A percentile compares a stretch with the other conserved stretches of the same genome.
Conservation (phyloP, 208 protist species). For the Herpetomonas tarakana region DNA sequence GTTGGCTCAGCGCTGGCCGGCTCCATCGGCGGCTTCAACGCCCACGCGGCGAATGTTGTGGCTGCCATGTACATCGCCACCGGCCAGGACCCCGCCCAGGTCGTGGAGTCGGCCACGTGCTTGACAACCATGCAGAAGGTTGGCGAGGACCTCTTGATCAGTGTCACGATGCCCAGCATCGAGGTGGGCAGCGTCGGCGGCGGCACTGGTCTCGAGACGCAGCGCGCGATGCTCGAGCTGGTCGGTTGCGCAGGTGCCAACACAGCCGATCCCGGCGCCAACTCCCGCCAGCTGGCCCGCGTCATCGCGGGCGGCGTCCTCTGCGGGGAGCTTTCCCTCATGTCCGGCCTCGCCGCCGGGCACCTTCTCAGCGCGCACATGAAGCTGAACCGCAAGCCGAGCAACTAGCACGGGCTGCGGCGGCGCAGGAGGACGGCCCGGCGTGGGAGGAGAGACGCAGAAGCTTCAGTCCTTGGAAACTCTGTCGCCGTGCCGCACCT, state of each 20-base stretch:
- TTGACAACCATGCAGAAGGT: conserved; percentile 95
- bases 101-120: conserved; percentile 97
- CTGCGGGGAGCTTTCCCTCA: conserved; percentile 97
- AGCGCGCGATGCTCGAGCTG: conserved; percentile 93
- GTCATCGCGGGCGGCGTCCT: conserved; percentile 93
- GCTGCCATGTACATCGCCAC: conserved; percentile 97
- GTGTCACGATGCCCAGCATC: conserved; percentile 97
- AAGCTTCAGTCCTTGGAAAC: no score
- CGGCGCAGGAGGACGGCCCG: no score
- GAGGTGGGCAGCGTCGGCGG: conserved; percentile 99
- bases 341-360: conserved; percentile 89
- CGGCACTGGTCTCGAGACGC: conserved; percentile 94
- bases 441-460: no score
- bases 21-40: conserved; percentile 97
- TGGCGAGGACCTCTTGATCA: conserved; percentile 93
- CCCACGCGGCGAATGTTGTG: conserved; percentile 98
- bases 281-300: conserved; percentile 91
- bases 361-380: conserved; percentile 91
- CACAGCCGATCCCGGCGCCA: conserved; percentile 77
- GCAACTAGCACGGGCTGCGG: no score
- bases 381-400: conserved; percentile 90
- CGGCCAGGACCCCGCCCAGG: conserved; percentile 98
- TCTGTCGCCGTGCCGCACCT: no score
- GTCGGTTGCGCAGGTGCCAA: conserved; percentile 90
- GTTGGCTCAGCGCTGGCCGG: conserved; percentile 97